These are phyloP conservation scores for Candolleomyces aberdarensis DNA, from an alignment of 768 basidiomycete genomes.

Conservation along the genomic window DNA sequence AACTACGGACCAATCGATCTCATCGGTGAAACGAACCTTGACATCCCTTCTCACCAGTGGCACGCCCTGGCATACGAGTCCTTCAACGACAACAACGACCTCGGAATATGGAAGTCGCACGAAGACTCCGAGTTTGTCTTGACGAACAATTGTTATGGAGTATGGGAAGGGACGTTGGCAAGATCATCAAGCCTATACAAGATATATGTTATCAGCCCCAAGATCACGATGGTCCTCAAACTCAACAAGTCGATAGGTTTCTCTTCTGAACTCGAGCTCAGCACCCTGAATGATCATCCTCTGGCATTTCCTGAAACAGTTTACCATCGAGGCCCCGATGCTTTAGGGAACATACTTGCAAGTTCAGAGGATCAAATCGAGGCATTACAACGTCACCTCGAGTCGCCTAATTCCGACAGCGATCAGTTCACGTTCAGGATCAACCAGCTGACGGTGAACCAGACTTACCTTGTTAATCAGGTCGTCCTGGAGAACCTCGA, in stretches of 20 bases:
- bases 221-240: conserved; percentile 22
- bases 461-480: too few relatives aligned
- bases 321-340: neutral
- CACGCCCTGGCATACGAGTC: conserved; percentile 17
- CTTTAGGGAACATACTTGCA: neutral
- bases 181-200: conserved; percentile 15
- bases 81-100: conserved; percentile 13
- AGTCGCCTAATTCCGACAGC: too few relatives aligned
- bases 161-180: conserved; percentile 24
- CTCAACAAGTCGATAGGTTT: neutral
- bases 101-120: conserved; percentile 25
- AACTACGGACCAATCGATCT: too few relatives aligned
- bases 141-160: conserved; percentile 22
- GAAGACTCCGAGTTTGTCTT: conserved; percentile 26
- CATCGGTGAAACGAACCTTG: too few relatives aligned
- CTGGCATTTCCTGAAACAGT: neutral
- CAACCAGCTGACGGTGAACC: too few relatives aligned
- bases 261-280: neutral
- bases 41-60: conserved; percentile 11
- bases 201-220: conserved; percentile 28
- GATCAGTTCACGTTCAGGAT: too few relatives aligned
- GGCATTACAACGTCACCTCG: neutral
- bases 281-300: conserved; percentile 9
- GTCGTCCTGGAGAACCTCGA: conserved; percentile 19
- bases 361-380: too few relatives aligned